Evolutionary conservation across 192 early-diverging fungal genomes (phyloP), one percentile per base, ranked within the genome.

Genomic region (Backusella luteola): DNA sequence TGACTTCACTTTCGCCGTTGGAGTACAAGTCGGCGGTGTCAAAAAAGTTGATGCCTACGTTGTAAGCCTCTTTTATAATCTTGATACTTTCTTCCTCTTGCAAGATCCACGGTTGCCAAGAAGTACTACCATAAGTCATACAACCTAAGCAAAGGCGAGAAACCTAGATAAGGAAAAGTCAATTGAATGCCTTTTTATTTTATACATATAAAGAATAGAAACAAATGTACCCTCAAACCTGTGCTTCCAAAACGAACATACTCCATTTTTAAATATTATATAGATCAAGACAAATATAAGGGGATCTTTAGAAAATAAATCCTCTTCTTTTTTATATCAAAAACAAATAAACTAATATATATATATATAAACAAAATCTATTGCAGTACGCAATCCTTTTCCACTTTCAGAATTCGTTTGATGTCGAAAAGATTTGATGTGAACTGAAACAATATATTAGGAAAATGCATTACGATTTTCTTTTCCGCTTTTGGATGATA

Each of bases 131-230:
- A 59, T 42, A 88, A 32, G 72, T 53, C 87, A 88, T 89, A 53
- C 56, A 69, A 17, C 87, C 87, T 21, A 88, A 66, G 36, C 79
- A 75, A 17, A 88, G 9, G 7, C 86, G 80, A 23, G 80, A 80
- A 7, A 88, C 73, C 36, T 69, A 34, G 26, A 23, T 23, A 39
- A 39, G 0, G 15, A 17, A 17, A 44, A 44, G 38, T 39, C 38
- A 39, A 39, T 39, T 44, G 15, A 44, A 67, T 67, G 15, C 4
- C 23, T 32, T 12, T 17, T 59, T 59, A 23, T 59, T 66, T 29
- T 23, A 66, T 1, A 66, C 2, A 29, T 19, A 29, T 66, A 17
- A 44, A 44, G 12, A 17, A 44, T 12, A 23, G 2, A 6, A 5
- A 32, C 1, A 32, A 14, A 66, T 36, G 12, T 68, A 68, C 67